Base-by-base conservation (phyloP, 768 basidiomycete genomes). In the Trametes meyenii region DNA sequence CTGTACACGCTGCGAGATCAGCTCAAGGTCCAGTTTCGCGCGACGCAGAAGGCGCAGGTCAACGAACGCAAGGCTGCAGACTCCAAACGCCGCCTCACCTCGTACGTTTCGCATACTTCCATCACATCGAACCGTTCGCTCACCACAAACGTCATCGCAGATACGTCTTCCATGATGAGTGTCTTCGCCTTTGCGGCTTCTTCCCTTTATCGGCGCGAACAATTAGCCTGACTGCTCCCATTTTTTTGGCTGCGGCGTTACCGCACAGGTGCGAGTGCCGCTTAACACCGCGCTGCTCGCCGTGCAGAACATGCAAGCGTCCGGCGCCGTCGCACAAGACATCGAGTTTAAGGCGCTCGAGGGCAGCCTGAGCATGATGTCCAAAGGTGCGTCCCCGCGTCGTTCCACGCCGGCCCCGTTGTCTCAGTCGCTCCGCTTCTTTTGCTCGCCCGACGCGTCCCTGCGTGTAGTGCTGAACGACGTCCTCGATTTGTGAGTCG, bases 241-340 rank as follows among this genome's bases (percentile, higher is more conserved):
- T 24, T 55, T 21, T 4, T 6, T 2, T 69, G 54, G 69, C 45
- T 36, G 62, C 52, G 56, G 51, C 63, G 21, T 19, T 21, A 62
- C 63, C 72, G 60, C 60, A 80, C 86, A 90, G 80, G 90, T 92
- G 74, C 86, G 90, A 62, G 90, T 92, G 58, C 90, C 90, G 26
- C 75, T 92, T 54, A 91, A 92, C 68, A 91, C 89, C 44, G 90
- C 90, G 12, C 77, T 95, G 14, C 78, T 96, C 50, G 93, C 95
- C 0, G 89, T 96, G 17, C 95, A 97, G 76, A 96, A 98, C 69
- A 87, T 96, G 83, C 88, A 90, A 62, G 92, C 91, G 0, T 85
- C 85, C 0, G 85, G 88, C 8, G 82, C 84, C 1, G 83, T 96
- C 46, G 81, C 83, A 2, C 89, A 94, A 69, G 87, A 90, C 63